Percentiles rank a stretch among this genome's conserved stretches.
Evolutionary conservation across 768 basidiomycete species (phyloP).

Genomic region (Chalciporus piperatus): DNA sequence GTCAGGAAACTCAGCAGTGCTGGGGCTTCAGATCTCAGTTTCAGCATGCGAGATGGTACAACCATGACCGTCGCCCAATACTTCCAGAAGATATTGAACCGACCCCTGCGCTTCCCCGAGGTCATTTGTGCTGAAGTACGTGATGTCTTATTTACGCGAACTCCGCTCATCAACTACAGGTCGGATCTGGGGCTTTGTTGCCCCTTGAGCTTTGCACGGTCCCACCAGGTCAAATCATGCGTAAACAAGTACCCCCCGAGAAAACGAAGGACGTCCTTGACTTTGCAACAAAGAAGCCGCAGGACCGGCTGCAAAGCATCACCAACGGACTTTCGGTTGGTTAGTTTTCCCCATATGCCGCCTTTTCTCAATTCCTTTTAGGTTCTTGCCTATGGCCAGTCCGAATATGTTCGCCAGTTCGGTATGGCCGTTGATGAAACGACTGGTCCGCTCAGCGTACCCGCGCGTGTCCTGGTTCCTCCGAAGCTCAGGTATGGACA

Average conservation of each 20-base stretch:
- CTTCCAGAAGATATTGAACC: constrained; percentile 52
- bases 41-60: constrained; percentile 56
- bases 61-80: constrained; percentile 59
- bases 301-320: constrained; percentile 56
- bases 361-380: constrained; percentile 17
- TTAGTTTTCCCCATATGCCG: neutral
- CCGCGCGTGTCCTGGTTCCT: constrained; percentile 61
- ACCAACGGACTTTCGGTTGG: constrained; percentile 49
- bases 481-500: constrained; percentile 67
- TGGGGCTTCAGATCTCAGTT: constrained; percentile 53
- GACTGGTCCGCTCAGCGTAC: constrained; percentile 51
- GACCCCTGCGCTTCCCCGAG: constrained; percentile 56
- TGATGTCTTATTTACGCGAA: neutral
- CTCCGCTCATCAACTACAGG: constrained; percentile 38
- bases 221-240: constrained; percentile 64
- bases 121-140: constrained; percentile 67
- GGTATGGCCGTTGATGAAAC: constrained; percentile 59
- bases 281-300: constrained; percentile 65
- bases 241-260: constrained; percentile 67
- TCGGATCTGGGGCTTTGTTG: constrained; percentile 57
- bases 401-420: constrained; percentile 71
- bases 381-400: constrained; percentile 69
- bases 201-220: constrained; percentile 69
- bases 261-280: constrained; percentile 60
- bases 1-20: constrained; percentile 56